Evolutionary conservation across 768 basidiomycete genomes (phyloP).

Genomic region (Agaricus blazei): DNA sequence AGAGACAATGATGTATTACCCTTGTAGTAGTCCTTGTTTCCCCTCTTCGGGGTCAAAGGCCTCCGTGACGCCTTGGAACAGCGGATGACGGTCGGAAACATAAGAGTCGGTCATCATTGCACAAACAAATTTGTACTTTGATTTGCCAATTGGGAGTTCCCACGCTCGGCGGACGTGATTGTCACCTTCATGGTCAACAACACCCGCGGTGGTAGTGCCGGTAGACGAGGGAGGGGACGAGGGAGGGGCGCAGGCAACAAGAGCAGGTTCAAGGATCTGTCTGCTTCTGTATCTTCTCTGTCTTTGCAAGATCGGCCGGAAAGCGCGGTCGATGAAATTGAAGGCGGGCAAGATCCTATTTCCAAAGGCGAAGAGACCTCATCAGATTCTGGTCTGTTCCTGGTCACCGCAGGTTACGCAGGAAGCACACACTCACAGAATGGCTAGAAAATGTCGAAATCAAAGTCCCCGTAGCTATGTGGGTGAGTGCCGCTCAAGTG

Average conservation of each 20-base stretch:
- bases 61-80: conserved; percentile 82
- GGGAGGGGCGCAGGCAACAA: conserved; percentile 25
- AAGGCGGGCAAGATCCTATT: conserved; percentile 27
- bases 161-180: background rate
- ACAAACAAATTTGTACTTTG: conserved; percentile 11
- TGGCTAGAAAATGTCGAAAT: conserved; percentile 28
- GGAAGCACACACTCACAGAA: background rate
- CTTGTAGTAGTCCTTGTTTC: conserved; percentile 97
- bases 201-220: conserved; percentile 23
- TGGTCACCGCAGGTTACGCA: background rate
- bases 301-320: conserved; percentile 42
- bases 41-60: conserved; percentile 79
- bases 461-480: conserved; percentile 89
- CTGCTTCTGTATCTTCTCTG: background rate
- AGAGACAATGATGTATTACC: conserved; percentile 38
- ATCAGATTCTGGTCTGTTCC: conserved; percentile 14
- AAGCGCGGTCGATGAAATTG: conserved; percentile 48
- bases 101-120: conserved; percentile 21
- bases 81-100: conserved; percentile 66
- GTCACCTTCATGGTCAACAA: conserved; percentile 32
- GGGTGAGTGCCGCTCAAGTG: conserved; percentile 54
- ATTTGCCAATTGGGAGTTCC: conserved; percentile 3
- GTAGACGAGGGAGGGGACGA: conserved; percentile 33
- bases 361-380: conserved; percentile 21
- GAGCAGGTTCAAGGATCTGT: conserved; percentile 10